Base-by-base conservation (phyloP, 2,329 filamentous ascomycete genomes). In the Chrysoporthe austroafricana region DNA sequence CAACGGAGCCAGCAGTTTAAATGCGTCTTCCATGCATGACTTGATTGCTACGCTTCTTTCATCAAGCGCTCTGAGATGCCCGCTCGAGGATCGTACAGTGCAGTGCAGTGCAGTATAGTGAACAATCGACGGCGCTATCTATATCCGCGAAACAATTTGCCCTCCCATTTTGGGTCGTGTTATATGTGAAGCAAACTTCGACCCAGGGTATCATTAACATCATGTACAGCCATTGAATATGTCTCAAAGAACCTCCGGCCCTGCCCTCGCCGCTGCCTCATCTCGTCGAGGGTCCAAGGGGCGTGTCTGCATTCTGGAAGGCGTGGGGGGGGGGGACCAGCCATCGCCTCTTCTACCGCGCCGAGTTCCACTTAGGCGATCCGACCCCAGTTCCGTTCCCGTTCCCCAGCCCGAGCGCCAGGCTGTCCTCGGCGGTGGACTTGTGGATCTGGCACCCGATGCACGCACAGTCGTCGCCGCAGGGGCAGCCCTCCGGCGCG, bases 381-480 rank as follows among this genome's bases (percentile, higher is more conserved):
- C 39, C 26, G 1, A 26, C 14, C 5, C 48, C 7, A 16, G 18
- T 14, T 5, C 9, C 14, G 13, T 2, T 21, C 39, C 18, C 46
- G 48, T 67, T 8, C 36, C 57, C 68, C 52, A 69, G 13, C 9
- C 57, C 21, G 52, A 44, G n/a, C 8, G 36, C 14, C 26, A 63
- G 26, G 1, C 62, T 54, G 26, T 64, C 46, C 61, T 32, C 71
- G 44, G 32, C 52, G 64, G 62, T 50, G 21, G 68, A 62, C 42
- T 78, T 79, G 65, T 88, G 86, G 62, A 88, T 85, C 62, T 82
- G 79, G 70, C 86, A 88, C 4, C 86, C 86, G 2, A 87, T 76
- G 71, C 86, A 89, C 69, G 84, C 79, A 67, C 86, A 89, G 69
- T 87, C 85, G 67, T 88, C 85, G 9, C 86, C 86, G 66, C 87